Evolutionary conservation across 2,329 filamentous ascomycete genomes (phyloP).

Genomic region (Botryosphaeria agaves): DNA sequence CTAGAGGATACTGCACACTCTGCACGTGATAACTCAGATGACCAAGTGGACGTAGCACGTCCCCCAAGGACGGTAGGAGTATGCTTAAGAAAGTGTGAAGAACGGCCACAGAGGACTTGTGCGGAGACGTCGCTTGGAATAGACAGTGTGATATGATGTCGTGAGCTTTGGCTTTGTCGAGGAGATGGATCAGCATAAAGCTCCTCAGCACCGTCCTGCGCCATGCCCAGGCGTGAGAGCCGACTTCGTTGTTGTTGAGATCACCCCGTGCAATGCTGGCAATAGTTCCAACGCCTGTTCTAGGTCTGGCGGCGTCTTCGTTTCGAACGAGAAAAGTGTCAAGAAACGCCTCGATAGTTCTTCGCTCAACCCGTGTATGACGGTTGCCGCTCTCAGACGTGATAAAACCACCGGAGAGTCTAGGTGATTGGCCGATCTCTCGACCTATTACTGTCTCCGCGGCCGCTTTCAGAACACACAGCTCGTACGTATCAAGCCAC

Average conservation of each 20-base stretch:
- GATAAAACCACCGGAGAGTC: constrained; percentile 18
- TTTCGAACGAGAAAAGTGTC: constrained; percentile 40
- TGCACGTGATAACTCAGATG: constrained; percentile 39
- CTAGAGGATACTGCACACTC: constrained; percentile 36
- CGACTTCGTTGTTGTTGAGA: constrained; percentile 18
- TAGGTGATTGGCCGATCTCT: constrained; percentile 19
- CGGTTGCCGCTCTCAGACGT: constrained; percentile 17
- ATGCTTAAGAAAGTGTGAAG: constrained; percentile 34
- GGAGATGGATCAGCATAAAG: constrained; percentile 40
- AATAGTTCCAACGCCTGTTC: constrained; percentile 19
- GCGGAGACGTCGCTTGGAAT: constrained; percentile 31
- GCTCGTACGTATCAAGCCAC: constrained; percentile 41
- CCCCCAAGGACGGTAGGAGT: constrained; percentile 40
- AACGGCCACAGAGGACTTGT: constrained; percentile 39
- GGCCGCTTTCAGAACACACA: constrained; percentile 30
- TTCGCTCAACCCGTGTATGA: constrained; percentile 18
- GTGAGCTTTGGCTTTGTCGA: constrained; percentile 35
- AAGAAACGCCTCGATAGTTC: constrained; percentile 33
- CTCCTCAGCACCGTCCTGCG: constrained; percentile 39
- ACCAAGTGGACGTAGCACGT: constrained; percentile 35
- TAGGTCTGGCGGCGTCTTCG: constrained; percentile 31
- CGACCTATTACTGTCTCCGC: constrained; percentile 43
- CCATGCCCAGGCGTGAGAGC: constrained; percentile 30
- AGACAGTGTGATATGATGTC: constrained; percentile 24
- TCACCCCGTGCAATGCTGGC: constrained; percentile 19